Evolutionary conservation across 106 monocot species (phyloP), one percentile per base, ranked within the genome.

Genomic region (Amphibolis antarctica): DNA sequence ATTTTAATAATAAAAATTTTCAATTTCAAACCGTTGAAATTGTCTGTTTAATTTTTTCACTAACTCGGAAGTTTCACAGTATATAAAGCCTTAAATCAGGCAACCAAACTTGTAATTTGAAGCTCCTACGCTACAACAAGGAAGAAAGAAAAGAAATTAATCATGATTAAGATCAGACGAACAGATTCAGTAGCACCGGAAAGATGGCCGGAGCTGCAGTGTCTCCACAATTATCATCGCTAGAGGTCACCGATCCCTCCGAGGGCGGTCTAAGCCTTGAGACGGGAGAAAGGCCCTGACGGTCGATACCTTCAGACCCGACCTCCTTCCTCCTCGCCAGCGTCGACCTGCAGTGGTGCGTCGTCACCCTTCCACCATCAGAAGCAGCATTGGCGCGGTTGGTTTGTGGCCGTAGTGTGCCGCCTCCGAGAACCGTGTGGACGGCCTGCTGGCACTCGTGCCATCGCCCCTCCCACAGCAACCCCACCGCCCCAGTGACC

Each of bases 401-500:
- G 48, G 55, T 29, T 9, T 68, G 48, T 1, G 88, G 76, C 10
- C 67, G 43, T 74, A 87, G 68, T 4, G 71, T 49, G 21, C 85
- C 85, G 26, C 92, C 92, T 42, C 80, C 74, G 49, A 93, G 78
- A 14, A 93, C 85, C 17, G 80, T 79, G 53, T 88, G 83, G 20
- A 93, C 92, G 44, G 92, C 92, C 44, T 68, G 71, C 69, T 85
- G 80, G 72, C 92, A 93, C 21, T 88, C 73, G 53, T 83, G 62
- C 92, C 92, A 93, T 51, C 79, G 80, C 7, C 88, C 85, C 15
- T 69, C 58, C 80, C 77, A 76, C 19, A 93, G 76, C 3, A 93
- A 62, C 52, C 92, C 92, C 10, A 88, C 92, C 12, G 92, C 92
- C 15, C 92, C 92, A 66, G 66, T 82, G 43, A 92, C 88, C 22